A percentile compares a stretch with the other conserved stretches of the same genome.
These are phyloP conservation scores for Ustilago hordei DNA, from an alignment of 1,284 basidiomycete species.

Conservation along the genomic window DNA sequence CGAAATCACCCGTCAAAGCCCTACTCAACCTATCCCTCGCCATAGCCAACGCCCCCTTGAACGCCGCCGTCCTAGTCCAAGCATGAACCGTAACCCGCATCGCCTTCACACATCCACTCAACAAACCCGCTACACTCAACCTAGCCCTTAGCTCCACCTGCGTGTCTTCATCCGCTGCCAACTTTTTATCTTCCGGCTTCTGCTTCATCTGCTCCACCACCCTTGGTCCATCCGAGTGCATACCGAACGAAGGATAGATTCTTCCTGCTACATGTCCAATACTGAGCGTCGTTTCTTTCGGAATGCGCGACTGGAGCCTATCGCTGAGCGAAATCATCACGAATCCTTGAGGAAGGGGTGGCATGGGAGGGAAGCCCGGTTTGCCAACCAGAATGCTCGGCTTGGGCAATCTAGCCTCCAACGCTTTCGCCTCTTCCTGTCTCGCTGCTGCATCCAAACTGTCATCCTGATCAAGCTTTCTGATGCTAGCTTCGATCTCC, in stretches of 20 bases:
- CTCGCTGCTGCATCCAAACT: conserved; percentile 15
- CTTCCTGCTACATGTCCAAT: conserved; percentile 39
- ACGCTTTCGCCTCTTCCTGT: conserved; percentile 27
- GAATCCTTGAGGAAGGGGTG: conserved; percentile 41
- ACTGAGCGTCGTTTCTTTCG: conserved; percentile 34
- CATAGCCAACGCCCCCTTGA: conserved; percentile 23
- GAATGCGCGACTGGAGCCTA: conserved; percentile 24
- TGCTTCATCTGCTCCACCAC: conserved; percentile 41
- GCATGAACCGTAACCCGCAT: conserved; percentile 30
- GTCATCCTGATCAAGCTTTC: conserved; percentile 22
- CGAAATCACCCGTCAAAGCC: conserved; percentile 17
- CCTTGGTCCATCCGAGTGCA: conserved; percentile 46
- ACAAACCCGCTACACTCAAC: conserved; percentile 37
- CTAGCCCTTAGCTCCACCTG: conserved; percentile 41
- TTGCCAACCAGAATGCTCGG: conserved; percentile 34
- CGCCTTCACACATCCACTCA: conserved; percentile 49
- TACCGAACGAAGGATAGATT: conserved; percentile 45
- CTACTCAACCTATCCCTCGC: conserved; percentile 11
- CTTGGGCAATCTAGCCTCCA: conserved; percentile 34
- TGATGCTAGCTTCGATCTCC: conserved; percentile 13
- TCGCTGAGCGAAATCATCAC: conserved; percentile 48
- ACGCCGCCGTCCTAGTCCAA: conserved; percentile 24
- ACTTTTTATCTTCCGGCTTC: conserved; percentile 17
- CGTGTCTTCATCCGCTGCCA: conserved; percentile 45
- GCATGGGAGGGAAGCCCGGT: conserved; percentile 44